Evolutionary conservation across 1,284 basidiomycete genomes (phyloP).

Genomic region (Tilletiopsis washingtonensis): DNA sequence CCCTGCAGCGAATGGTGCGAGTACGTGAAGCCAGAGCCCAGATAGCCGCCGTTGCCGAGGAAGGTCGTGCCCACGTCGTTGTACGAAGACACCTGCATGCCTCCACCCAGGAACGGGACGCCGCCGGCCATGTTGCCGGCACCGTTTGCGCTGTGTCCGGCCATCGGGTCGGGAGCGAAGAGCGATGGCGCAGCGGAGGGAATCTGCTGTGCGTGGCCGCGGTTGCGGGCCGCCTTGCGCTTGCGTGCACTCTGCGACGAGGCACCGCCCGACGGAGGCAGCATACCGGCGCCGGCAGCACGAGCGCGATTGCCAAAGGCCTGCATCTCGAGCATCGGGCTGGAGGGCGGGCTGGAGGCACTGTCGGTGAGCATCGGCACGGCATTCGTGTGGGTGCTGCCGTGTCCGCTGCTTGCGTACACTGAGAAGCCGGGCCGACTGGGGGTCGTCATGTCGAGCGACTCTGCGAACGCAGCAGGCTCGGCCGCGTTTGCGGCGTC

Average conservation of each 20-base stretch:
- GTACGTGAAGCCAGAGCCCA: not conserved
- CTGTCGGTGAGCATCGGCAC: conserved; percentile 33
- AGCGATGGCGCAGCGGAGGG: no score
- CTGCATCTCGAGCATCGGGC: conserved; percentile 8
- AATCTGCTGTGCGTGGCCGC: no score
- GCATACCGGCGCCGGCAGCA: no score
- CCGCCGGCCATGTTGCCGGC: conserved; percentile 5
- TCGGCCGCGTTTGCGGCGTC: no score
- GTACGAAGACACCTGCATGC: no score
- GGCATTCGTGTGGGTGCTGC: conserved; percentile 9
- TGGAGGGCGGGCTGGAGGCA: conserved; percentile 35
- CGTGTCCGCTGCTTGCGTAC: conserved; percentile 24
- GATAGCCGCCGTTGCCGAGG: not conserved
- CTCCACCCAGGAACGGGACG: no score
- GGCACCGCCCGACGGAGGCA: conserved; percentile 33
- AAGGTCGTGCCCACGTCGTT: no score
- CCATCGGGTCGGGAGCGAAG: no score
- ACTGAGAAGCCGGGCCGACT: not conserved
- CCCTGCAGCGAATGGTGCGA: conserved; percentile 12
- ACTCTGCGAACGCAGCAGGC: no score
- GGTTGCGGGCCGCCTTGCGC: no score
- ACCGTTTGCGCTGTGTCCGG: conserved; percentile 16
- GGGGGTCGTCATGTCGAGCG: not conserved
- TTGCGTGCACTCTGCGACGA: conserved; percentile 30
- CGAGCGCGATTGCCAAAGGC: no score